Base-by-base conservation (phyloP, 345 rosid genomes). In the Camelina laxa region DNA sequence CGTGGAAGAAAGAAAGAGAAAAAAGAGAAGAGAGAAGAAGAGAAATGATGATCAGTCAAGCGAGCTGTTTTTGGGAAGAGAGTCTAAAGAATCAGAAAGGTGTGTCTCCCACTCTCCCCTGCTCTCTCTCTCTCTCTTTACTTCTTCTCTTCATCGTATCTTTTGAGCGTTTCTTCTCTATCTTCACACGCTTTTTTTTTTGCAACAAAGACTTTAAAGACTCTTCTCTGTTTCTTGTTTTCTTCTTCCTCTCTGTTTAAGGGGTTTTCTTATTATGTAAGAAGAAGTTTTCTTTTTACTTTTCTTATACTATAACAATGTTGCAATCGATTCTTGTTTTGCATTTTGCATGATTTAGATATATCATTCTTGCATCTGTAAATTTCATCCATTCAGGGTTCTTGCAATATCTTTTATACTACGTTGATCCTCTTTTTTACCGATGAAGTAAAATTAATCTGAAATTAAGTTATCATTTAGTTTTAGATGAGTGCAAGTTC, bases 51-150 rank as follows among this genome's bases (percentile, higher is more conserved):
- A 60, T 67, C 36, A 72, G 77, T 65, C 80, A 77, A 71, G 67
- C 63, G 16, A 77, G 35, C 56, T 71, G 72, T 78, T 60, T 71
- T 53, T 72, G 81, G 81, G 81, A 78, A 60, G 81, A 78, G 73
- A 66, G 69, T 72, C 73, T 19, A 1, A 71, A 22, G 49, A 27
- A 30, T 65, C 81, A 42, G 7, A 66, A 27, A 27, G 30, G 30
- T 27, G 30, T 27, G 30, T 27, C 30, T 27, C 0, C 30, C 30
- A 27, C 49, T 39, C 56, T 22, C 58, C 58, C 57, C 30, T 56
- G 5, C 20, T 16, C 8, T n/a, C n/a, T n/a, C n/a, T n/a, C n/a
- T n/a, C 47, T 67, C 61, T 49, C 4, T 48, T 42, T n/a, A 48
- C 69, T 51, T 60, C 69, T 51, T 60, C 24, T 0, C 38, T 57